Conservation (phyloP, 2,329 filamentous ascomycete species). For the Trichophyton schoenleinii region DNA sequence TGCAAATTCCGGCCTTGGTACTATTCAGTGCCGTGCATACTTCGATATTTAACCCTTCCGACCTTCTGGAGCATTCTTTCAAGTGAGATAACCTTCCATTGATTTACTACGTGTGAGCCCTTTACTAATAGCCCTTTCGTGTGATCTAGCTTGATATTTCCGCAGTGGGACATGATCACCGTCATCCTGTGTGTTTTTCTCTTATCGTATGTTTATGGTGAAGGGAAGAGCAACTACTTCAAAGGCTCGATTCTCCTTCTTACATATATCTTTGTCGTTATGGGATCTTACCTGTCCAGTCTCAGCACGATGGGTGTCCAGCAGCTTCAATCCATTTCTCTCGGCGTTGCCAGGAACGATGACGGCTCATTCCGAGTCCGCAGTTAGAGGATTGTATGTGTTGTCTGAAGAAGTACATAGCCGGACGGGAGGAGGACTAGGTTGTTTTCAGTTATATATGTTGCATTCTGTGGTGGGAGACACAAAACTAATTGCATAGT, state of each 20-base stretch:
- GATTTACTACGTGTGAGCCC: not conserved
- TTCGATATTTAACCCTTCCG: conserved; percentile 39
- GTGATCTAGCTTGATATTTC: conserved; percentile 63
- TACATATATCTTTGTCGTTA: conserved; percentile 81
- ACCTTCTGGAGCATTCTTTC: conserved; percentile 42
- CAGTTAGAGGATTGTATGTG: not conserved
- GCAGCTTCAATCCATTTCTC: conserved; percentile 33
- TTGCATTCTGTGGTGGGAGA: not conserved
- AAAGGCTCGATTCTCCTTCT: conserved; percentile 92
- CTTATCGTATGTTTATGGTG: conserved; percentile 92
- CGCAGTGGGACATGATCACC: conserved; percentile 98
- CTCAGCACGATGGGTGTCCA: conserved; percentile 41
- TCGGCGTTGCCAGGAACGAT: conserved; percentile 4
- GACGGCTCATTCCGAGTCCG: conserved; percentile 1
- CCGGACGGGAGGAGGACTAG: not conserved
- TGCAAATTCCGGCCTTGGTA: conserved; percentile 88
- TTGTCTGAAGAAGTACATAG: too few relatives aligned
- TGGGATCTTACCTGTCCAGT: conserved; percentile 79
- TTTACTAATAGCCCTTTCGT: conserved; percentile 11
- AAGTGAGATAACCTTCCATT: conserved; percentile 31
- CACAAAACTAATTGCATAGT: not conserved
- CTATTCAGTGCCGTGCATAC: conserved; percentile 73
- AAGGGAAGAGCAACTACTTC: conserved; percentile 99
- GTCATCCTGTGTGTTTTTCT: conserved; percentile 93
- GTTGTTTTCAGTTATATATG: not conserved